These are phyloP conservation scores for Lachnellula arida DNA, from an alignment of 2,329 filamentous ascomycete genomes.

Conservation along the genomic window DNA sequence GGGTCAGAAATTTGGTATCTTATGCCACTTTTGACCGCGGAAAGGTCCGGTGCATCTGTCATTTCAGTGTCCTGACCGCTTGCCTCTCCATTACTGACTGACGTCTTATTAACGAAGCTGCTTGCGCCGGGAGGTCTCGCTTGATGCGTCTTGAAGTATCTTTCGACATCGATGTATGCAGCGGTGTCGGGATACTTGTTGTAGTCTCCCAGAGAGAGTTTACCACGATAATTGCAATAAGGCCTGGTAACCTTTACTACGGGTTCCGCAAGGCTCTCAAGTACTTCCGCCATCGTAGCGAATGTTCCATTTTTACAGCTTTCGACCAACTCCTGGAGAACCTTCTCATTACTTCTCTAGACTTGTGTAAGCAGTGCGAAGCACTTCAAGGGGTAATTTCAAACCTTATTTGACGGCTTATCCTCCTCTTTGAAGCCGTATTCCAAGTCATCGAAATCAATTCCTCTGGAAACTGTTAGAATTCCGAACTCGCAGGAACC, in stretches of 20 bases:
- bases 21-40: slow-evolving; percentile 69
- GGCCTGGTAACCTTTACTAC: slow-evolving; percentile 71
- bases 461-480: slow-evolving; percentile 52
- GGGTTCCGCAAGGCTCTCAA: slow-evolving; percentile 73
- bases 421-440: slow-evolving; percentile 90
- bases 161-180: slow-evolving; percentile 78
- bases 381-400: neutral
- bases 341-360: slow-evolving; percentile 65
- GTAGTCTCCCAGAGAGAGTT: slow-evolving; percentile 73
- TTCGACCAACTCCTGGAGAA: slow-evolving; percentile 61
- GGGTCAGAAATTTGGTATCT: slow-evolving; percentile 78
- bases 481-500: neutral
- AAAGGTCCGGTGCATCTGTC: slow-evolving; percentile 45
- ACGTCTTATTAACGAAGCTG: slow-evolving; percentile 57
- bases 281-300: slow-evolving; percentile 82
- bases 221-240: slow-evolving; percentile 71
- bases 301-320: slow-evolving; percentile 64
- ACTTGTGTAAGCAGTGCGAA: slow-evolving; percentile 16
- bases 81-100: slow-evolving; percentile 37
- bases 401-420: slow-evolving; percentile 67
- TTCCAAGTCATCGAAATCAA: slow-evolving; percentile 89
- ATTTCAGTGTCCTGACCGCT: slow-evolving; percentile 45
- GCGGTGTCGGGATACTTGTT: slow-evolving; percentile 64
- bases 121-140: slow-evolving; percentile 72
- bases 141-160: slow-evolving; percentile 81